These are phyloP conservation scores for Setomelanomma holmii DNA, from an alignment of 2,329 filamentous ascomycete species.

Conservation along the genomic window DNA sequence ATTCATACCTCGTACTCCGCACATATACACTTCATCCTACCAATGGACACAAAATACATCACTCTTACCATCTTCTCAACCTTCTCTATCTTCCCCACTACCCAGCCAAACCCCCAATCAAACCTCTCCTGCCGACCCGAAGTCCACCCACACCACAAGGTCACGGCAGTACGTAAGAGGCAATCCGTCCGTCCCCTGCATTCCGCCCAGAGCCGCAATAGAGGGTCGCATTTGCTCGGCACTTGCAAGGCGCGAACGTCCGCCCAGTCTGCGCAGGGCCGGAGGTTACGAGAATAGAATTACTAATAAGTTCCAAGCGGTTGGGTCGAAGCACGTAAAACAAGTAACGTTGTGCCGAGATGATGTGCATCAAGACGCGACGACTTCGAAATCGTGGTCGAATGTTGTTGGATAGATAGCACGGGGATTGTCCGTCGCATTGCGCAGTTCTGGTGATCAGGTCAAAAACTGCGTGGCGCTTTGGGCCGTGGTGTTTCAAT, in stretches of 20 bases:
- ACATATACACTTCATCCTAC: too few relatives aligned
- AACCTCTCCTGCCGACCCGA: background rate
- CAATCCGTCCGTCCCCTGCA: background rate
- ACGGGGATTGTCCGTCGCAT: too few relatives aligned
- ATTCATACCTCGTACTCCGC: too few relatives aligned
- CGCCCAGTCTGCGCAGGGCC: background rate
- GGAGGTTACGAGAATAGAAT: background rate
- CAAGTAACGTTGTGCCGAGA: background rate
- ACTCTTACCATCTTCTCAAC: too few relatives aligned
- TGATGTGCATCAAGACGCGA: background rate
- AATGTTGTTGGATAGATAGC: background rate
- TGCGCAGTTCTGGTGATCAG: background rate
- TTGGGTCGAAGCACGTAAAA: background rate
- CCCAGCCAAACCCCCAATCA: too few relatives aligned
- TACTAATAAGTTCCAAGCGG: background rate
- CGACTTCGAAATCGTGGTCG: background rate
- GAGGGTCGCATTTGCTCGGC: background rate
- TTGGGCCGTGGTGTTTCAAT: background rate
- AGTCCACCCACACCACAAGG: background rate
- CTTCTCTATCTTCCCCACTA: too few relatives aligned
- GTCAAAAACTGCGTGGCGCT: background rate
- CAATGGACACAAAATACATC: too few relatives aligned
- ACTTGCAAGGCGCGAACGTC: background rate
- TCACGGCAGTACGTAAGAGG: background rate
- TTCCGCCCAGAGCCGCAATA: slow-evolving; percentile 3